Conservation (phyloP, 2,329 filamentous ascomycete genomes). For the Zymoseptoria passerinii region DNA sequence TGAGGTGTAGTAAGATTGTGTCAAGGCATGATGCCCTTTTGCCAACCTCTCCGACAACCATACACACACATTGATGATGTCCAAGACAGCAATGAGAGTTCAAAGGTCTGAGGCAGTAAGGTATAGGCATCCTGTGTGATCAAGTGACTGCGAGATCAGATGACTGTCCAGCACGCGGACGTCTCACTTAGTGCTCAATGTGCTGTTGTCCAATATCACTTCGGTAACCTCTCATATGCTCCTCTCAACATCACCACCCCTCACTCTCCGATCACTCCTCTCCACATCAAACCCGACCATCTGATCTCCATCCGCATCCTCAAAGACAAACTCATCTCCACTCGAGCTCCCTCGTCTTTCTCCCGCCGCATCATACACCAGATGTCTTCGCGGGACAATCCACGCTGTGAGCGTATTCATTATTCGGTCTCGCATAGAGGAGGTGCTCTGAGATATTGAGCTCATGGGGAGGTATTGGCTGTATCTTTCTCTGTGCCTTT, state of each 20-base stretch:
- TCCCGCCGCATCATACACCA: slow-evolving; percentile 27
- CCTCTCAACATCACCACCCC: slow-evolving; percentile 22
- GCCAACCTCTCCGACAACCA: background rate
- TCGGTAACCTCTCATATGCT: background rate
- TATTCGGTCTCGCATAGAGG: slow-evolving; percentile 26
- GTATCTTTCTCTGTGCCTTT: slow-evolving; percentile 38
- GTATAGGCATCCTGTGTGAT: background rate
- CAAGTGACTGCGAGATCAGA: too few relatives aligned
- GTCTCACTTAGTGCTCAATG: background rate
- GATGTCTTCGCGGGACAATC: slow-evolving; percentile 23
- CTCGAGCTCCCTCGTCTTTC: slow-evolving; percentile 15
- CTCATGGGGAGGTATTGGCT: slow-evolving; percentile 35
- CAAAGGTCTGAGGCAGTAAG: background rate
- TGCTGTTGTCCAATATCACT: background rate
- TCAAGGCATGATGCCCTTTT: background rate
- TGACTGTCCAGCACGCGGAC: background rate
- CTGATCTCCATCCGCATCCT: slow-evolving; percentile 39
- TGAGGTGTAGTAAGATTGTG: background rate
- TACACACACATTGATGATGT: background rate
- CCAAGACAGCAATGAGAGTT: background rate
- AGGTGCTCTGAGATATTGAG: slow-evolving; percentile 22
- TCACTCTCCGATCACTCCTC: slow-evolving; percentile 33
- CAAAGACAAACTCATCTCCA: slow-evolving; percentile 33
- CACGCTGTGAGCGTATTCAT: slow-evolving; percentile 30
- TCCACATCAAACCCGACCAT: slow-evolving; percentile 38